Evolutionary conservation across 2,329 filamentous ascomycete genomes (phyloP).

Genomic region (Tolypocladium paradoxum): DNA sequence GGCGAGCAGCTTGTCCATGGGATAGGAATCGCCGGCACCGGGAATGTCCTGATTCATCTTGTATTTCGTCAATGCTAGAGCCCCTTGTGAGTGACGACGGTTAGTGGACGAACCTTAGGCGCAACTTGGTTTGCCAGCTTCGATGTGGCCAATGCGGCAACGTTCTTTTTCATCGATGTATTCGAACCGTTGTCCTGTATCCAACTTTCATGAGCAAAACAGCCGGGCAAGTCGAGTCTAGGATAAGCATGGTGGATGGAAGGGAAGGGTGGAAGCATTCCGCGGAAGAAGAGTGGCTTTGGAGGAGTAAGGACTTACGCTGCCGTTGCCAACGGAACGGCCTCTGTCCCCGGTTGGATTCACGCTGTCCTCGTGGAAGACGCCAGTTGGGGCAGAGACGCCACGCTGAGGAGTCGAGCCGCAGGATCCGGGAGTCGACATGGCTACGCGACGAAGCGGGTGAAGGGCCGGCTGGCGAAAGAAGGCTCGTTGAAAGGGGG

Average conservation of each 20-base stretch:
- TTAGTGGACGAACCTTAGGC: constrained; percentile 34
- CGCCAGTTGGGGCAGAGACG: constrained; percentile 5
- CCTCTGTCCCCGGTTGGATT: constrained; percentile 6
- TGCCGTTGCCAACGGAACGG: constrained; percentile 5
- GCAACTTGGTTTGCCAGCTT: constrained; percentile 44
- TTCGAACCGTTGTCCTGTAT: constrained; percentile 10
- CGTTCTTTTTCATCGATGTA: constrained; percentile 28
- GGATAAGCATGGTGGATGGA: background rate
- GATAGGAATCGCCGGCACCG: constrained; percentile 29
- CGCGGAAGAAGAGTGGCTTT: background rate
- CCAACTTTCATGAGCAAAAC: background rate
- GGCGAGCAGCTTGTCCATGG: constrained; percentile 63
- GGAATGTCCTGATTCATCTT: constrained; percentile 33
- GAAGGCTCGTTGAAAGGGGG: background rate
- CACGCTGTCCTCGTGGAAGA: constrained; percentile 11
- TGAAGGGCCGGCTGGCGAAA: background rate
- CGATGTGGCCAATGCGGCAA: constrained; percentile 37
- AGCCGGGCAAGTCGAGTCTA: background rate
- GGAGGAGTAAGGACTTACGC: constrained; percentile 7
- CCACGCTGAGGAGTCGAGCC: constrained; percentile 16
- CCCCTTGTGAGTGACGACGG: background rate
- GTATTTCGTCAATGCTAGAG: constrained; percentile 2
- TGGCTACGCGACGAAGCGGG: constrained; percentile 7
- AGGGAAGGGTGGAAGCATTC: background rate
- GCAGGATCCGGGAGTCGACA: constrained; percentile 19